Percentiles rank a stretch among this genome's conserved stretches.
These are phyloP conservation scores for Tetrahymena borealis DNA, from an alignment of 73 alveolate species.

Conservation along the genomic window DNA sequence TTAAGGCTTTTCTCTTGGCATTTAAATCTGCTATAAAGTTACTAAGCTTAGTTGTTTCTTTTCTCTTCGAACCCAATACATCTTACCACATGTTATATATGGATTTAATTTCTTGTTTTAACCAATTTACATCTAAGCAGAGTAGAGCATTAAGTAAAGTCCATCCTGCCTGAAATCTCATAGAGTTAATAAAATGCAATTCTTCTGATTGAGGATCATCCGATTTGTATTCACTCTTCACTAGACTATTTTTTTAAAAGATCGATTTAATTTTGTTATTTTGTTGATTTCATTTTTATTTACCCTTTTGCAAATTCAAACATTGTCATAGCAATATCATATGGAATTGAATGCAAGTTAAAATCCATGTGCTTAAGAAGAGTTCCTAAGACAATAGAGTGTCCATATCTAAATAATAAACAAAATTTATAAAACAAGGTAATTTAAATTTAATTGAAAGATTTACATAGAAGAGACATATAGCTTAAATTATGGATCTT, in stretches of 20 bases:
- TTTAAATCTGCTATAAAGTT: neutral
- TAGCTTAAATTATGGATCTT: neutral
- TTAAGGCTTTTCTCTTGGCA: neutral
- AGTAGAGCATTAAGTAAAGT: neutral
- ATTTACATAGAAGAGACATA: neutral
- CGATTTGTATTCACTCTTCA: neutral
- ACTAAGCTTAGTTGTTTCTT: neutral
- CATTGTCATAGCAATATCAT: neutral
- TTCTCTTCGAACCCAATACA: neutral
- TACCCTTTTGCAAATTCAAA: conserved; percentile 1
- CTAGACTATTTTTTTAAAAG: neutral
- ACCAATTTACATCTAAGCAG: neutral
- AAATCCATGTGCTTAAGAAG: neutral
- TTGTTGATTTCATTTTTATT: neutral
- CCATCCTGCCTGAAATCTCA: neutral
- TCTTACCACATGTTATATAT: neutral
- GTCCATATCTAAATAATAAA: neutral
- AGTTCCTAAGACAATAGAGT: neutral
- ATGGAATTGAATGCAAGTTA: neutral
- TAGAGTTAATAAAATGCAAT: neutral
- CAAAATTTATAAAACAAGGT: neutral
- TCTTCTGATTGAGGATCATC: neutral
- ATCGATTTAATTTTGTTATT: neutral
- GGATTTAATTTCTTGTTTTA: neutral
- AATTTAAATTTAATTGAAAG: too few species aligned